Evolutionary conservation across 768 basidiomycete species (phyloP).

Genomic region (Trametes cubensis): DNA sequence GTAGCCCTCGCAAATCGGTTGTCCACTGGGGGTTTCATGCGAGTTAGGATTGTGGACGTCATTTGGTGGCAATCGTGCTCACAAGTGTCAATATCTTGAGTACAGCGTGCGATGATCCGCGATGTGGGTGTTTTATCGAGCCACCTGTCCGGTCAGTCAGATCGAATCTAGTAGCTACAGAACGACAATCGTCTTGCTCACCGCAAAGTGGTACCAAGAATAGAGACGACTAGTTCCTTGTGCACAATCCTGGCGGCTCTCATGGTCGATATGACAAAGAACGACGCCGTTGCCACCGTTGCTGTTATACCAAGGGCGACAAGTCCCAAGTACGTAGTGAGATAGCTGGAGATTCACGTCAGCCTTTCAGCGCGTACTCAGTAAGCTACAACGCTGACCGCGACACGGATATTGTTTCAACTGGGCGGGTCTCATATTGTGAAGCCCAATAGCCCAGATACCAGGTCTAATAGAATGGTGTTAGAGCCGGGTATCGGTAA

Average conservation of each 20-base stretch:
- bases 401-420: slow-evolving; percentile 16
- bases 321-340: slow-evolving; percentile 44
- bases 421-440: slow-evolving; percentile 25
- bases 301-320: slow-evolving; percentile 29
- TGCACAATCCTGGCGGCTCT: slow-evolving; percentile 61
- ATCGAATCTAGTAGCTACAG: background rate
- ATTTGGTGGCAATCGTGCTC: background rate
- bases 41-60: background rate
- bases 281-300: slow-evolving; percentile 21
- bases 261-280: slow-evolving; percentile 48
- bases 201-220: slow-evolving; percentile 63
- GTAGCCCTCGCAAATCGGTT: slow-evolving; percentile 11
- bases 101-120: slow-evolving; percentile 37
- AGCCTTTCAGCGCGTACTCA: background rate
- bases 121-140: slow-evolving; percentile 39
- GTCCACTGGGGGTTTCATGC: slow-evolving; percentile 19
- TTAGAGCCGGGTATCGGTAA: background rate
- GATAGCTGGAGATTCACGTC: slow-evolving; percentile 45
- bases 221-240: slow-evolving; percentile 48
- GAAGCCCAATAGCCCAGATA: slow-evolving; percentile 41
- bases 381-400: slow-evolving; percentile 17
- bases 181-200: slow-evolving; percentile 41
- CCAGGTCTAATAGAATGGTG: slow-evolving; percentile 38
- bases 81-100: slow-evolving; percentile 37
- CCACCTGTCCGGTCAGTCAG: slow-evolving; percentile 31